These are phyloP conservation scores for Phytophthora colocasiae DNA, from an alignment of 352 stramenopile species.

Conservation along the genomic window DNA sequence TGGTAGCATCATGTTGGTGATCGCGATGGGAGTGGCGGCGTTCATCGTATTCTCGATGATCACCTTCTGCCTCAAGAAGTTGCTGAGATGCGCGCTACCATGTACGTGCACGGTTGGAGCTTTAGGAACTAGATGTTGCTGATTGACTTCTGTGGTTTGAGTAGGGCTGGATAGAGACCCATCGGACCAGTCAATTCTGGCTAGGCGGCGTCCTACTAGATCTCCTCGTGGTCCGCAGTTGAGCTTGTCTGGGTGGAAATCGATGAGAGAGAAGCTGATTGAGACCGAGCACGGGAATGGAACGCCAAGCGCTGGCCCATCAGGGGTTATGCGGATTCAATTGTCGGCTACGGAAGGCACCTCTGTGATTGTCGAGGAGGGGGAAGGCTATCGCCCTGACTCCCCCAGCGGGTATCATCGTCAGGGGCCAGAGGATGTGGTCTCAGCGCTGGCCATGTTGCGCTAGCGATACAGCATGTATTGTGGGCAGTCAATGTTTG, in stretches of 20 bases:
- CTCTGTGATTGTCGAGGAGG: conserved; percentile 31
- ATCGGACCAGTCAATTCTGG: not conserved
- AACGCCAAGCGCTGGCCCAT: conserved; percentile 8
- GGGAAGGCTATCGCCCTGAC: conserved; percentile 22
- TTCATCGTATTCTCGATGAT: conserved; percentile 37
- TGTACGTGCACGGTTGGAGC: conserved; percentile 12
- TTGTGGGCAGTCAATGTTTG: not conserved
- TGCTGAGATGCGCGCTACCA: conserved; percentile 11
- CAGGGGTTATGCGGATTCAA: conserved; percentile 32
- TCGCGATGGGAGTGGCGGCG: conserved; percentile 20
- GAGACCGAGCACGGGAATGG: conserved; percentile 37
- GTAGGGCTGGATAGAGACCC: conserved; percentile 6
- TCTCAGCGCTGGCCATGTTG: conserved; percentile 23
- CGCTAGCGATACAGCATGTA: not conserved
- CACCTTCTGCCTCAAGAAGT: conserved; percentile 20
- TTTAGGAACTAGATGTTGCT: not conserved
- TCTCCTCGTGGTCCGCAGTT: conserved; percentile 32
- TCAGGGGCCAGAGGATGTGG: conserved; percentile 6
- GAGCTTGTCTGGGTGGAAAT: conserved; percentile 41
- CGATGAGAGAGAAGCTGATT: conserved; percentile 41
- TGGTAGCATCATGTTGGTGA: conserved; percentile 26
- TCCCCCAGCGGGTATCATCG: conserved; percentile 23
- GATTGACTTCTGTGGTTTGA: conserved; percentile 3
- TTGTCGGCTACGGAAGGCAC: conserved; percentile 18
- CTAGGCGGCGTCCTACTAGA: not conserved